Evolutionary conservation across 2,329 filamentous ascomycete genomes (phyloP).

Genomic region (Alternaria longipes): DNA sequence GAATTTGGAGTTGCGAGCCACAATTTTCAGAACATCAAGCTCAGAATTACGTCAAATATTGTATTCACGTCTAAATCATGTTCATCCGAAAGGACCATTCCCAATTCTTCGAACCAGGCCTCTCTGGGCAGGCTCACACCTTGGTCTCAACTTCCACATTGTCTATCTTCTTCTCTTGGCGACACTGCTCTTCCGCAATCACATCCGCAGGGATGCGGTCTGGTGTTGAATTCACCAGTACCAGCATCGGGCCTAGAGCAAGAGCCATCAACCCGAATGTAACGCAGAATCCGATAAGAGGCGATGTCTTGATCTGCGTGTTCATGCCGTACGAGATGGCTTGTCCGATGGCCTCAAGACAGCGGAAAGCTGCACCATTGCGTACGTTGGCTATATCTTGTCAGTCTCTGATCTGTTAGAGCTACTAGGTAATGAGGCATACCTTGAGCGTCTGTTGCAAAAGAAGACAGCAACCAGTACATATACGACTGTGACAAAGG

Average conservation of each 20-base stretch:
- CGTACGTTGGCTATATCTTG: conserved; percentile 29
- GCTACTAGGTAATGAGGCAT: not conserved
- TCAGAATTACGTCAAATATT: not conserved
- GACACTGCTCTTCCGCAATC: conserved; percentile 36
- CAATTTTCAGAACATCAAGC: not conserved
- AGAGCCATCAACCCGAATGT: conserved; percentile 45
- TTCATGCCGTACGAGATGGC: conserved; percentile 45
- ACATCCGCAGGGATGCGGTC: conserved; percentile 46
- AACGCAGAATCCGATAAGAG: conserved; percentile 43
- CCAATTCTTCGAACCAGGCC: not conserved
- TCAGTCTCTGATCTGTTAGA: conserved; percentile 9
- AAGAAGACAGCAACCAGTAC: conserved; percentile 45
- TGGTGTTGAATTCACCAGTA: conserved; percentile 43
- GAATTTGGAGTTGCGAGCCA: not conserved
- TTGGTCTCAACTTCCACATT: conserved; percentile 24
- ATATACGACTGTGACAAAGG: conserved; percentile 43
- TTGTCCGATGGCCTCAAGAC: conserved; percentile 40
- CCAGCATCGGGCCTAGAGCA: conserved; percentile 44
- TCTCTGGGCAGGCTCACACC: conserved; percentile 3
- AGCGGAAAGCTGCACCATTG: conserved; percentile 39
- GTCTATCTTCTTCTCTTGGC: conserved; percentile 26
- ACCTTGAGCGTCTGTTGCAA: conserved; percentile 41
- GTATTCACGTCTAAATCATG: not conserved
- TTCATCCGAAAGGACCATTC: not conserved
- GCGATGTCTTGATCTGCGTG: conserved; percentile 40